Conservation (phyloP, 2,329 filamentous ascomycete species). For the Malbranchea zuffiana region DNA sequence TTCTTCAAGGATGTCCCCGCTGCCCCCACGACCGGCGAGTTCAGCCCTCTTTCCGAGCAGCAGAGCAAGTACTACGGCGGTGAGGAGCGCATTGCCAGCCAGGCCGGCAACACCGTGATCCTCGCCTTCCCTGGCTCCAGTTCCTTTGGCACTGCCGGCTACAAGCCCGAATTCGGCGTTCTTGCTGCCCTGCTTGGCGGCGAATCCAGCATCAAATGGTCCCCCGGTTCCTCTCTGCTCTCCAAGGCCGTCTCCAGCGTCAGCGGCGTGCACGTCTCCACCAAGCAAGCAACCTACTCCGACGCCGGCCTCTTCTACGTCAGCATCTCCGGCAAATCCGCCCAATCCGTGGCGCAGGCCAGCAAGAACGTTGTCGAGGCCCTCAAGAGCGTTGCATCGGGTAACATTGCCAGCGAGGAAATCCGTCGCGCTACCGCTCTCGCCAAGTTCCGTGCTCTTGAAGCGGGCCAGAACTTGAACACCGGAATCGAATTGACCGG, state of each 20-base stretch:
- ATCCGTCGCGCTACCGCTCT: conserved; percentile 83
- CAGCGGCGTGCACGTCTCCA: conserved; percentile 56
- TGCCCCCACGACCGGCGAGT: conserved; percentile 38
- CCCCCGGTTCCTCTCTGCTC: conserved; percentile 80
- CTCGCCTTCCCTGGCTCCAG: conserved; percentile 88
- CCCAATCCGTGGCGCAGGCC: conserved; percentile 59
- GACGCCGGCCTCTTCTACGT: conserved; percentile 85
- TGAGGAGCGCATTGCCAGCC: conserved; percentile 77
- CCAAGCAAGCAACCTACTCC: conserved; percentile 76
- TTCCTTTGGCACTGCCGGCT: conserved; percentile 55
- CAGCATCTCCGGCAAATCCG: conserved; percentile 60
- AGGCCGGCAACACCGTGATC: conserved; percentile 68
- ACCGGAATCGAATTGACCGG: conserved; percentile 74
- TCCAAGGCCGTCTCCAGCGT: conserved; percentile 62
- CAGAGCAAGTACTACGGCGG: conserved; percentile 85
- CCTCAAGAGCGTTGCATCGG: conserved; percentile 68
- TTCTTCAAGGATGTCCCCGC: conserved; percentile 70
- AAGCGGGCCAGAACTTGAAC: conserved; percentile 65
- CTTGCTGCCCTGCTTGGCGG: conserved; percentile 83
- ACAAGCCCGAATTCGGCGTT: conserved; percentile 83
- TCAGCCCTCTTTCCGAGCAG: conserved; percentile 47
- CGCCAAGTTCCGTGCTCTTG: conserved; percentile 85
- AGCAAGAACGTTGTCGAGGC: conserved; percentile 68
- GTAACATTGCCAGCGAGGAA: conserved; percentile 68
- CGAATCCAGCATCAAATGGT: conserved; percentile 89